Percentiles rank a stretch among this genome's conserved stretches.
phyloP scores from a whole-genome alignment of 169 alveolate genomes.

The Cryptosporidium bovis region DNA sequence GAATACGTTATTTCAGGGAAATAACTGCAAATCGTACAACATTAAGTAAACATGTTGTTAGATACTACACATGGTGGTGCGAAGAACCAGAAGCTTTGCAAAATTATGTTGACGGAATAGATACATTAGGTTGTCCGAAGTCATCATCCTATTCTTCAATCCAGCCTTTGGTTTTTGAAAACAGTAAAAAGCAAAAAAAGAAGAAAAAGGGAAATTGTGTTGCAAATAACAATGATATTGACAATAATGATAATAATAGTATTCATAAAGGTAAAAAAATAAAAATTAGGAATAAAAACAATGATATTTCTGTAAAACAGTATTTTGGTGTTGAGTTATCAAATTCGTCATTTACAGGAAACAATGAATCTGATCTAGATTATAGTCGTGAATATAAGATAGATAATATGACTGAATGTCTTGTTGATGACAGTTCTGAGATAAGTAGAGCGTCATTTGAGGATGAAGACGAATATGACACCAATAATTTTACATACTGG shows the following conservation, averaged over 20 bases:
- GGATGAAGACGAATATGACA: not conserved
- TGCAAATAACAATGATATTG: not conserved
- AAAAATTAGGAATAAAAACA: not conserved
- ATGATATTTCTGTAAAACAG: too few species aligned
- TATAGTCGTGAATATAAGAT: not conserved
- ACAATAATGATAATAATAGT: not conserved
- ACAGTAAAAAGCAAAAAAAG: slow-evolving; percentile 1
- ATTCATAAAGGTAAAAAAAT: not conserved
- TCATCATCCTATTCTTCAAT: slow-evolving; percentile 75
- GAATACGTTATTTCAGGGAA: slow-evolving; percentile 88
- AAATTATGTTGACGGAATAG: slow-evolving; percentile 80
- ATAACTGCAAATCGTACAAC: slow-evolving; percentile 89
- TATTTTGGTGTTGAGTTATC: too few species aligned
- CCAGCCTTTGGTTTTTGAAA: slow-evolving; percentile 33
- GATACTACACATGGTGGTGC: slow-evolving; percentile 93
- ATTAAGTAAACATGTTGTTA: slow-evolving; percentile 88
- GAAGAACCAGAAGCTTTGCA: slow-evolving; percentile 90
- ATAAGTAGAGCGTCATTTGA: slow-evolving; percentile 63
- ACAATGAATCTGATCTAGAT: not conserved
- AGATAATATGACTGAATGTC: not conserved
- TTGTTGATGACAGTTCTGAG: not conserved
- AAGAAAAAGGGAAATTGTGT: not conserved
- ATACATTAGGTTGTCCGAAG: slow-evolving; percentile 81
- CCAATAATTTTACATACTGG: too few species aligned
- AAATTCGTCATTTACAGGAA: too few species aligned